Conservation (phyloP, 805 yeast species). For the Wickerhamiella hasegawae region DNA sequence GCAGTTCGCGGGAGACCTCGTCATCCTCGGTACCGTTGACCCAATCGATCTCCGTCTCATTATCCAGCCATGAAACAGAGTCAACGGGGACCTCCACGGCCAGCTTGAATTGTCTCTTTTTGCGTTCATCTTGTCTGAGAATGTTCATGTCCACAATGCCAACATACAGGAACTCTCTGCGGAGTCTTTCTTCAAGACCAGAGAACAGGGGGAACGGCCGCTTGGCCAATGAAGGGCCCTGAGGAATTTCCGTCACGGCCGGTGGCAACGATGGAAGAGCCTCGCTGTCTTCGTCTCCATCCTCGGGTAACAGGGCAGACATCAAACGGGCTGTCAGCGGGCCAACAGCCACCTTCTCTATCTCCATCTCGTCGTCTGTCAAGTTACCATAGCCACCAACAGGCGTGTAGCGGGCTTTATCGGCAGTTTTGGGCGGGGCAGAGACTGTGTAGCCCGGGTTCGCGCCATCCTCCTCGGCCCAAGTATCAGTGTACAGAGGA, state of each 20-base stretch:
- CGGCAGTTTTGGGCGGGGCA: slow-evolving; percentile 11
- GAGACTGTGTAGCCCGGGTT: slow-evolving; percentile 24
- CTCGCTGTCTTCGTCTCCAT: slow-evolving; percentile 10
- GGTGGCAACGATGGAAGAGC: slow-evolving; percentile 17
- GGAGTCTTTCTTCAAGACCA: slow-evolving; percentile 72
- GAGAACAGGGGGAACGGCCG: slow-evolving; percentile 43
- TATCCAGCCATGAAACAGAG: slow-evolving; percentile 15
- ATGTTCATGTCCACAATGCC: slow-evolving; percentile 46
- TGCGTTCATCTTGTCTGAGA: slow-evolving; percentile 20
- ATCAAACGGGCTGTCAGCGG: slow-evolving; percentile 74
- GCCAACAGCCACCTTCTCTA: slow-evolving; percentile 72
- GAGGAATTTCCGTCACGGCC: slow-evolving; percentile 7
- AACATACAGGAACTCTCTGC: slow-evolving; percentile 74
- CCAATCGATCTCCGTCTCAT: slow-evolving; percentile 45
- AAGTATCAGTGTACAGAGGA: slow-evolving; percentile 59
- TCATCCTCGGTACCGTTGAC: slow-evolving; percentile 74
- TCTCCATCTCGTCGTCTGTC: slow-evolving; percentile 29
- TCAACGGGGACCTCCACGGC: slow-evolving; percentile 12
- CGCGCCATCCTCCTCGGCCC: slow-evolving; percentile 68
- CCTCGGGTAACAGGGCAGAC: slow-evolving; percentile 48
- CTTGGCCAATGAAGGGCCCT: slow-evolving; percentile 11
- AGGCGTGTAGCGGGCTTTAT: slow-evolving; percentile 7
- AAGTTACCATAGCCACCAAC: slow-evolving; percentile 8
- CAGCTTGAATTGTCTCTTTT: slow-evolving; percentile 14
- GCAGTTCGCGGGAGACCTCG: slow-evolving; percentile 73